A percentile compares a stretch with the other conserved stretches of the same genome.
phyloP scores from a whole-genome alignment of 495 filamentous ascomycete species.

The Neurospora sp. region DNA sequence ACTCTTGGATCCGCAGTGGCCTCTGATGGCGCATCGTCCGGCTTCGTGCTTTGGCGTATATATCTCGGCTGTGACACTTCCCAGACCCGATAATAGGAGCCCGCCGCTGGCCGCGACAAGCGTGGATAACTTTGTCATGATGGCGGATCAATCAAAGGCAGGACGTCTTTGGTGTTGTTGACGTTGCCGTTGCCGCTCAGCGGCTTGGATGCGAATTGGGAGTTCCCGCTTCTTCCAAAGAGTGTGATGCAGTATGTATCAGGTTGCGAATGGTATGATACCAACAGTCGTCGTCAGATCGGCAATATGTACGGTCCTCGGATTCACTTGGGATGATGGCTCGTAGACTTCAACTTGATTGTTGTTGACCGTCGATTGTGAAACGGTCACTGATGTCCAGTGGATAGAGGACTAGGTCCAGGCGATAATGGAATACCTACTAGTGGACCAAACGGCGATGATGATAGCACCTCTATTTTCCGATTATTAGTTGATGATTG shows the following conservation, averaged over 20 bases:
- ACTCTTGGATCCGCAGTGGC: constrained; percentile 80
- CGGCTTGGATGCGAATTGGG: constrained; percentile 8
- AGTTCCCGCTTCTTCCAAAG: neutral
- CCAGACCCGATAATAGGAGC: constrained; percentile 26
- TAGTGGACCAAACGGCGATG: neutral
- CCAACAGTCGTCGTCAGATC: neutral
- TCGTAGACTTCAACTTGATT: neutral
- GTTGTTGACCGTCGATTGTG: neutral
- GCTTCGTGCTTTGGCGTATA: constrained; percentile 65
- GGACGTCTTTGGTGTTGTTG: neutral
- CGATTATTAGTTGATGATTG: neutral
- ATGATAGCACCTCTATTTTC: neutral
- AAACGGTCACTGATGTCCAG: neutral
- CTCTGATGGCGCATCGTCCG: constrained; percentile 84
- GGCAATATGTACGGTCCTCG: neutral
- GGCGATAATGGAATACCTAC: neutral
- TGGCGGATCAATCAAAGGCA: neutral
- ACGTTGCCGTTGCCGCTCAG: constrained; percentile 15
- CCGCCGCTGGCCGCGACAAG: constrained; percentile 24
- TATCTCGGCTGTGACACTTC: constrained; percentile 20
- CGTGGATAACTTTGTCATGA: constrained; percentile 21
- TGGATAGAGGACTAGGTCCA: neutral
- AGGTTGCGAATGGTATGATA: neutral
- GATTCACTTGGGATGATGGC: neutral
- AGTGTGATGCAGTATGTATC: neutral